Conservation (phyloP, 257 asterid genomes). For the Rehmannia glutinosa region DNA sequence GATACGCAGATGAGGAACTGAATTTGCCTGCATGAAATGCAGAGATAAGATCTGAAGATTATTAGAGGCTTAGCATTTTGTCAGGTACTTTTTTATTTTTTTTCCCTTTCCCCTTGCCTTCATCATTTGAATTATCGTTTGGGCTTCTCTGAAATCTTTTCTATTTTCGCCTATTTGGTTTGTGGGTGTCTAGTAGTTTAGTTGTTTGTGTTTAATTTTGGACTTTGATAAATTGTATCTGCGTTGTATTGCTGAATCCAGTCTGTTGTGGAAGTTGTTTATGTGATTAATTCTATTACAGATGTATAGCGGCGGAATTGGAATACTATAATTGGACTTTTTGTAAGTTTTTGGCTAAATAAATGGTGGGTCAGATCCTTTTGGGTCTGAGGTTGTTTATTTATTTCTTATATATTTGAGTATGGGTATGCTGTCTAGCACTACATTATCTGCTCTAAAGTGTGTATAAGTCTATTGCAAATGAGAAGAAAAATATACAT, state of each 20-base stretch:
- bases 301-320: too few relatives aligned
- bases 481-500: background rate
- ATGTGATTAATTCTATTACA: slow-evolving; percentile 14
- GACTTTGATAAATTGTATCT: background rate
- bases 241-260: background rate
- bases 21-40: slow-evolving; percentile 41
- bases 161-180: background rate
- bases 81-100: slow-evolving; percentile 28
- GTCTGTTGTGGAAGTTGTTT: background rate
- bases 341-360: slow-evolving; percentile 14
- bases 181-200: slow-evolving; percentile 10
- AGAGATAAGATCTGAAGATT: slow-evolving; percentile 60
- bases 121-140: slow-evolving; percentile 10
- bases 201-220: background rate
- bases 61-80: slow-evolving; percentile 24
- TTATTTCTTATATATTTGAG: background rate
- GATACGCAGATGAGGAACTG: slow-evolving; percentile 23
- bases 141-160: slow-evolving; percentile 5
- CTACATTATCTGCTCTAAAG: background rate
- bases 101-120: too few relatives aligned
- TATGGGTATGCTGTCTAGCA: background rate
- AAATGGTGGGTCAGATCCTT: slow-evolving; percentile 27
- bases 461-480: background rate
- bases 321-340: too few relatives aligned
- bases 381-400: too few relatives aligned